These are phyloP conservation scores for Clonostachys rhizophaga DNA, from an alignment of 2,329 filamentous ascomycete species.

Conservation along the genomic window DNA sequence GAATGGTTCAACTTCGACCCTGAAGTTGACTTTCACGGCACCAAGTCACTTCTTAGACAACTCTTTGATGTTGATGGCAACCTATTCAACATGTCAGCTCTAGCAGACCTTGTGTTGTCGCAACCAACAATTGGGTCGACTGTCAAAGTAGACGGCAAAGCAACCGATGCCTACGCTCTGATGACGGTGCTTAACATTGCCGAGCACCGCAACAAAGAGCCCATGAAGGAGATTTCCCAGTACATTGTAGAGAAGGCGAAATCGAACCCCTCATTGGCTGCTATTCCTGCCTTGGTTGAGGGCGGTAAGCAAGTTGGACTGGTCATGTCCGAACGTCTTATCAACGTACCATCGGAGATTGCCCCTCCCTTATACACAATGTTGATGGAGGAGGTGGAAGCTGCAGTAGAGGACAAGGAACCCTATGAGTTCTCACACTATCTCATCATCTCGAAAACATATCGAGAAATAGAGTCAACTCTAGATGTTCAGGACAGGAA, in stretches of 20 bases:
- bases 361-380: constrained; percentile 92
- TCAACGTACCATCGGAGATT: constrained; percentile 95
- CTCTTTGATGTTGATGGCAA: constrained; percentile 85
- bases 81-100: constrained; percentile 80
- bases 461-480: constrained; percentile 79
- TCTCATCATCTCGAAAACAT: constrained; percentile 87
- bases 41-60: constrained; percentile 85
- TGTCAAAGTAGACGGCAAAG: constrained; percentile 94
- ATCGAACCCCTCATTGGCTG: constrained; percentile 48
- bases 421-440: constrained; percentile 94
- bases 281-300: constrained; percentile 51
- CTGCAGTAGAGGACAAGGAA: constrained; percentile 84
- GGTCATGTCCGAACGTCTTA: constrained; percentile 85
- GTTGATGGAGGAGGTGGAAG: constrained; percentile 86
- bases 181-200: constrained; percentile 81
- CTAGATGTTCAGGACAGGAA: constrained; percentile 60
- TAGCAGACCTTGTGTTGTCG: constrained; percentile 81
- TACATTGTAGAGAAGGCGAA: constrained; percentile 63
- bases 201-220: constrained; percentile 71
- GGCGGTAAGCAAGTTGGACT: constrained; percentile 65
- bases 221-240: constrained; percentile 63
- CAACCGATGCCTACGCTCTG: constrained; percentile 88
- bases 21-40: constrained; percentile 88
- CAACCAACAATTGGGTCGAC: constrained; percentile 89
- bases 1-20: constrained; percentile 97